A percentile compares a stretch with the other conserved stretches of the same genome.
phyloP scores from a whole-genome alignment of 768 basidiomycete genomes.

The Clavulina sp. region DNA sequence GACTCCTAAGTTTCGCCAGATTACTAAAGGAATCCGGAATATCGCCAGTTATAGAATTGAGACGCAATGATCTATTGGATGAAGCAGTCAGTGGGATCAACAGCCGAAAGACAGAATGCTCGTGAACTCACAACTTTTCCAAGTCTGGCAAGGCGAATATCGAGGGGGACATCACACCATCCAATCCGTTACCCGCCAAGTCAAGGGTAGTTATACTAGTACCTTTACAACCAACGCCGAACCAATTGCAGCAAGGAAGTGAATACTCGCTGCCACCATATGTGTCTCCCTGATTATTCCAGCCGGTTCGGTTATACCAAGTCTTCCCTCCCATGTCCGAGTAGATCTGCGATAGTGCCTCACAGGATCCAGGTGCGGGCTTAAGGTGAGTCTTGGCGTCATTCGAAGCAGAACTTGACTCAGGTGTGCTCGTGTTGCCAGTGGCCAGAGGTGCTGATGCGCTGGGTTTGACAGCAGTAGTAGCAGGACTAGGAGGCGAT shows the following conservation, averaged over 20 bases:
- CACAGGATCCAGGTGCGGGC: too few species aligned
- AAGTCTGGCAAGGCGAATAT: not conserved
- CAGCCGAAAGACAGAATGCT: not conserved
- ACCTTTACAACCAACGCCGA: slow-evolving; percentile 3
- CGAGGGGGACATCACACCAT: not conserved
- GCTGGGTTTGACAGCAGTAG: too few species aligned
- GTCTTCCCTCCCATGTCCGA: not conserved
- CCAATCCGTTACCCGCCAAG: not conserved
- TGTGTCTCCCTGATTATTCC: not conserved
- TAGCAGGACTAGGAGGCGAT: too few species aligned
- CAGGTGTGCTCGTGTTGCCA: too few species aligned
- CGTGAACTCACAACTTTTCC: slow-evolving; percentile 3
- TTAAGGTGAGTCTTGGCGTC: too few species aligned
- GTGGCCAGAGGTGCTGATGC: too few species aligned
- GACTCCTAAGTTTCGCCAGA: not conserved
- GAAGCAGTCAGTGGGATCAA: not conserved
- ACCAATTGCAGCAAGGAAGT: slow-evolving; percentile 1
- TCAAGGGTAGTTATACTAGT: not conserved
- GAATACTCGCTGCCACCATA: not conserved
- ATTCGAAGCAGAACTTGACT: too few species aligned
- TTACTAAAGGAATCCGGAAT: not conserved
- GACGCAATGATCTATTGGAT: not conserved
- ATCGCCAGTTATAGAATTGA: slow-evolving; percentile 1
- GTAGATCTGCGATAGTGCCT: too few species aligned
- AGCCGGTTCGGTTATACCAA: not conserved